Conservation (phyloP, 768 basidiomycete species). For the Suillus occidentalis region DNA sequence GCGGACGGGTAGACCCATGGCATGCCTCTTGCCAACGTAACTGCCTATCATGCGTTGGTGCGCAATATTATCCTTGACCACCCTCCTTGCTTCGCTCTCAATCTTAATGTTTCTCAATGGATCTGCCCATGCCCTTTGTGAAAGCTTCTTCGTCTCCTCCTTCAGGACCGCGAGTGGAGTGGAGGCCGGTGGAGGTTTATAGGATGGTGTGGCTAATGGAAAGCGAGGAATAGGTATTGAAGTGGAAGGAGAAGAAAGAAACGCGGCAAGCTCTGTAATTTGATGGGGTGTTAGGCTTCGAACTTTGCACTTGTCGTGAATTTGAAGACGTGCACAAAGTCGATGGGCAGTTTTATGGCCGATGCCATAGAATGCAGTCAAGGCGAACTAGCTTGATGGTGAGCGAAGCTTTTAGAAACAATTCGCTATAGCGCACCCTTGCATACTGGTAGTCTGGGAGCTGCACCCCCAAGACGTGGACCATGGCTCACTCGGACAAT, state of each 20-base stretch:
- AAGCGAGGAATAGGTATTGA: conserved; percentile 63
- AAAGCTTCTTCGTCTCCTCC: conserved; percentile 30
- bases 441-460: conserved; percentile 75
- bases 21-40: conserved; percentile 90
- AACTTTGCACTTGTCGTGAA: conserved; percentile 84
- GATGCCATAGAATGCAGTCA: conserved; percentile 89
- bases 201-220: conserved; percentile 61
- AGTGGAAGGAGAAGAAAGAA: conserved; percentile 87
- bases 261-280: conserved; percentile 89
- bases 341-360: conserved; percentile 72
- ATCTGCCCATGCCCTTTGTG: conserved; percentile 47
- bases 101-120: conserved; percentile 75
- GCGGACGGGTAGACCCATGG: conserved; percentile 90
- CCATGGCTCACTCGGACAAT: conserved; percentile 44
- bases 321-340: conserved; percentile 88
- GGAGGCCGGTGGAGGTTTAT: conserved; percentile 46
- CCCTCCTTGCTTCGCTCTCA: conserved; percentile 82
- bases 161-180: conserved; percentile 32
- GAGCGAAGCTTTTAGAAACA: conserved; percentile 1
- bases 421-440: conserved; percentile 51
- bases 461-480: conserved; percentile 85
- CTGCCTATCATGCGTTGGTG: conserved; percentile 94
- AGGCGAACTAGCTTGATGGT: conserved; percentile 63
- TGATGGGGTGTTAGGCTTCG: conserved; percentile 82
- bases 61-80: conserved; percentile 86